A percentile compares a stretch with the other conserved stretches of the same genome.
phyloP scores from a whole-genome alignment of 73 alveolate genomes.

The Breviolum minutum region DNA sequence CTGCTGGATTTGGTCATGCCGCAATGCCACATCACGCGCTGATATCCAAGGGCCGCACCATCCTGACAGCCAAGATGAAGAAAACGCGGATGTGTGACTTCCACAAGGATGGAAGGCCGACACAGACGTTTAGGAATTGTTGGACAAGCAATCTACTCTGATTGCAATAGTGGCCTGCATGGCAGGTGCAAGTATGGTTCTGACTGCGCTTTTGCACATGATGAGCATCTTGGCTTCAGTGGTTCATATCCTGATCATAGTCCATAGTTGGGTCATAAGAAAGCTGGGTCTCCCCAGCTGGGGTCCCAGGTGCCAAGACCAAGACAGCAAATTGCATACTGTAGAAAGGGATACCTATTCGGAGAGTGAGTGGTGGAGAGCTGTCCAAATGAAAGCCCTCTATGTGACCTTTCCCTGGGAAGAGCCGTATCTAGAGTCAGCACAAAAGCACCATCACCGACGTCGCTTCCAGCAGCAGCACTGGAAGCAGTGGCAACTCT shows the following conservation, averaged over 20 bases:
- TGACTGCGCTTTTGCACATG: conserved; percentile 81
- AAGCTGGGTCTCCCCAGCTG: not conserved
- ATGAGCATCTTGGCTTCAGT: not conserved
- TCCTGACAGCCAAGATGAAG: conserved; percentile 88
- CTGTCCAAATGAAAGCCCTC: no score
- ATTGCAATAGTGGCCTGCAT: not conserved
- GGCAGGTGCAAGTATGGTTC: conserved; percentile 81
- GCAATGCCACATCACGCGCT: not conserved
- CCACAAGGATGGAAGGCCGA: conserved; percentile 91
- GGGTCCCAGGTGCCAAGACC: not conserved
- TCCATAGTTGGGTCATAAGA: not conserved
- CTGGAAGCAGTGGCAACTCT: no score
- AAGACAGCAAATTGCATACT: not conserved
- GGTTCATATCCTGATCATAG: not conserved
- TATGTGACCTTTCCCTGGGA: no score
- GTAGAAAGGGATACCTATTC: not conserved
- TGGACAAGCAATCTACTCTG: not conserved
- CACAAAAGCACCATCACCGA: no score
- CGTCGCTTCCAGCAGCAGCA: no score
- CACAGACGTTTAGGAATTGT: not conserved
- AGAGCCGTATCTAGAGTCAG: no score
- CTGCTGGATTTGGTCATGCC: no score
- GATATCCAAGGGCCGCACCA: conserved; percentile 56
- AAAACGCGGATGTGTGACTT: conserved; percentile 90
- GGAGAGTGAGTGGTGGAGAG: not conserved